Conservation (phyloP, 2,329 filamentous ascomycete species). For the Sclerotinia borealis region DNA sequence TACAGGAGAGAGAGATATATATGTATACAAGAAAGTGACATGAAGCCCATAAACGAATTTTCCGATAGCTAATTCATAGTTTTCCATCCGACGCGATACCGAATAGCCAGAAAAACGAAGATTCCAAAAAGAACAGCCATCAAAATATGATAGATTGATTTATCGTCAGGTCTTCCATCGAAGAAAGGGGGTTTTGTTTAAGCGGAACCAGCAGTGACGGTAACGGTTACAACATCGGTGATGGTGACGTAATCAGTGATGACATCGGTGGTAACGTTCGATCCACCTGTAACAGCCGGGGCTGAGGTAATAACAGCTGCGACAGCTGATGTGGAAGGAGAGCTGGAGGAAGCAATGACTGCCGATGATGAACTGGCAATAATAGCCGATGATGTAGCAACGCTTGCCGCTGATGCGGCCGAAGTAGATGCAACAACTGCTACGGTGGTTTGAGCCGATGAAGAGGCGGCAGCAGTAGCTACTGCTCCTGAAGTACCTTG, state of each 20-base stretch:
- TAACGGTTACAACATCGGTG: conserved; percentile 6
- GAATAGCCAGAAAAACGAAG: not conserved
- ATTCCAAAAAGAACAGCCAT: not conserved
- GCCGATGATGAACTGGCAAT: no score
- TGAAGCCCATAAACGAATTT: not conserved
- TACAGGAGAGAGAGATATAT: not conserved
- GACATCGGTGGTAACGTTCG: not conserved
- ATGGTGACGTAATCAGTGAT: not conserved
- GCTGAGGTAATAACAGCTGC: not conserved
- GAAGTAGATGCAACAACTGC: not conserved
- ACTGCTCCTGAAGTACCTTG: not conserved
- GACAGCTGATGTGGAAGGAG: not conserved
- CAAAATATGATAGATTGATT: no score
- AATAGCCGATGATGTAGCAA: no score
- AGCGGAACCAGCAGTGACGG: not conserved
- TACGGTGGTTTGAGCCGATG: not conserved
- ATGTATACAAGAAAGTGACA: conserved; percentile 7
- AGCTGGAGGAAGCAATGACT: no score
- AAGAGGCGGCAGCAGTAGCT: not conserved
- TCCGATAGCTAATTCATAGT: not conserved
- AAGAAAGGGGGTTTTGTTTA: not conserved
- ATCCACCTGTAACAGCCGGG: not conserved
- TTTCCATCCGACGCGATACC: not conserved
- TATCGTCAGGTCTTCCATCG: not conserved
- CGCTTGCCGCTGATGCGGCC: no score